Evolutionary conservation across 192 early-diverging fungal species (phyloP), one percentile per base, ranked within the genome.

Genomic region (Umbelopsis vinacea): DNA sequence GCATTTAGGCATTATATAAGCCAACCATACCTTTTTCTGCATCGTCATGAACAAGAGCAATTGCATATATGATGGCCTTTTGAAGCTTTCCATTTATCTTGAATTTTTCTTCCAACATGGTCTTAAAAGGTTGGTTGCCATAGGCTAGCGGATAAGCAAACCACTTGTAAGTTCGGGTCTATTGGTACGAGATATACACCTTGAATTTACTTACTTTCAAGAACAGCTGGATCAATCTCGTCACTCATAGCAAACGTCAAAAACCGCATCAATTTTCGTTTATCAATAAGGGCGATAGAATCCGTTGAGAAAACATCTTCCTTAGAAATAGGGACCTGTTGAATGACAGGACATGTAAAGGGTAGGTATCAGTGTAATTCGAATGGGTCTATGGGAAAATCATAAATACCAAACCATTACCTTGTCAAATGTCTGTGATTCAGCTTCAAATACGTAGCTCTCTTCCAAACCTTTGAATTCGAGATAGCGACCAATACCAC

Each of bases 201-300:
- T 60, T 6, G 5, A 48, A 29, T 54, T 66, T 21, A 74, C 10
- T 54, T 79, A 79, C 79, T 83, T 60, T 76, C 52, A 69, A 77
- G 72, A 26, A 76, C 60, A 6, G 74, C 74, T 48, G 70, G 70
- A 37, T 78, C 73, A 14, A 76, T 77, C 46, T 83, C 86, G 26
- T 83, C 77, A 66, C 88, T 82, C 67, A 85, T 70, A 12, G 91
- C 83, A 72, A 85, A 83, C 3, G 88, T 90, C 69, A 98, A 77
- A 71, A 96, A 91, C 73, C 90, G 88, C 97, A 98, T 98, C 76
- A 98, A 75, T 55, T 90, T 87, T 70, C 97, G 84, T 79, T 98
- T 98, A 43, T 97, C 97, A 47, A 93, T 79, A 43, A 97, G 77
- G 9, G 80, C 81, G 15, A 97, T 83, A 21, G 87, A 80, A 22